A percentile compares a stretch with the other conserved stretches of the same genome.
Evolutionary conservation across 2,329 filamentous ascomycete genomes (phyloP).

Genomic region (Colletotrichum siamense): DNA sequence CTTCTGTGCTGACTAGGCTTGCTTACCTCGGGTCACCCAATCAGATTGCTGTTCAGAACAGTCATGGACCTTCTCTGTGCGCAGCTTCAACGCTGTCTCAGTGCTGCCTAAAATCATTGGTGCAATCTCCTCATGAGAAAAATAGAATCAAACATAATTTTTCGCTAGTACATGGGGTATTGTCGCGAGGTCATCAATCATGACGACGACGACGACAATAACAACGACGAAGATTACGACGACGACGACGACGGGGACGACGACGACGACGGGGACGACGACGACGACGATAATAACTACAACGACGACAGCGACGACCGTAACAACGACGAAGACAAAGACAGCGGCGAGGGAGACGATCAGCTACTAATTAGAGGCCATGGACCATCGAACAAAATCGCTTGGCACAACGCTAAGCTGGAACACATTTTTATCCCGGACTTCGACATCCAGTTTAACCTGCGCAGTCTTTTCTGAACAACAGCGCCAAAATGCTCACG

Average conservation of each 20-base stretch:
- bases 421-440: neutral
- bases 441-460: neutral
- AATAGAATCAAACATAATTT: neutral
- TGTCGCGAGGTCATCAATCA: neutral
- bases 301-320: too few relatives aligned
- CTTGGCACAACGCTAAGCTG: neutral
- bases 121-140: neutral
- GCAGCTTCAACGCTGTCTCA: neutral
- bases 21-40: neutral
- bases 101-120: neutral
- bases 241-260: too few relatives aligned
- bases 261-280: too few relatives aligned
- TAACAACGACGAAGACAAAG: neutral
- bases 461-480: neutral
- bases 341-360: neutral
- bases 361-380: neutral
- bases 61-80: neutral
- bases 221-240: too few relatives aligned
- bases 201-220: neutral
- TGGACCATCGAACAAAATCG: neutral
- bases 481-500: neutral
- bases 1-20: neutral
- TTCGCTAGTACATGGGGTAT: neutral
- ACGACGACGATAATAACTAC: too few relatives aligned
- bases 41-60: neutral